Evolutionary conservation across 2,329 filamentous ascomycete genomes (phyloP), one percentile per base, ranked within the genome.

Genomic region (Elsinoe perseae): DNA sequence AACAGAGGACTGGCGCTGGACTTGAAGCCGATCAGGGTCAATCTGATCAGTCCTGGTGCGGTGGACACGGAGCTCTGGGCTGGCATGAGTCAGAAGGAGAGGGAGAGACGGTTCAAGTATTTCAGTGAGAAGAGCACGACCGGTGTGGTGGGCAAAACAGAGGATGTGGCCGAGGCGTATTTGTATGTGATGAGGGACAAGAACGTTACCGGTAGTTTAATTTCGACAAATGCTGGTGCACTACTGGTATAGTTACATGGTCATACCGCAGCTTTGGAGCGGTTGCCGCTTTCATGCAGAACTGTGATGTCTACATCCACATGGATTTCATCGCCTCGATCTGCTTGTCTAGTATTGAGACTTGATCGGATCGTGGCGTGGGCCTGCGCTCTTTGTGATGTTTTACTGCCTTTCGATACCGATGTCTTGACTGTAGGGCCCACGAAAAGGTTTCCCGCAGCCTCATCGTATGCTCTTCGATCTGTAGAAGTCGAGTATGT

Each of bases 1-100:
- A 72, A 74, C 1, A 72, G 79, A 1, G 76, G 73, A 2, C 68
- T 87, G 30, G 84, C 84, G 1, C 63, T 86, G 28, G 83, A 87
- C 62, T 64, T 88, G 56, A 77, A 75, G 60, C 84, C 84, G 0
- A 68, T 86, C 7, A 70, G 85, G 1, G 82, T 86, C 23, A 87
- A 87, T 64, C 64, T 77, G 0, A 79, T 87, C 1, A 72, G 69
- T 54, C 81, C 82, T 0, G 84, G 83, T 0, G 70, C 73, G 0
- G 73, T 76, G 27, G 67, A 74, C 36, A 77, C 75, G 12, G 69
- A 71, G 60, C 58, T 76, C 4, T 77, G 74, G 74, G 57, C 57
- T 23, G 63, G 64, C 46, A 59, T 68, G 42, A 53, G 43, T 0
- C 63, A 65, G 56, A 68, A 66, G 30, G 56, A 64, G 38, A 66